Evolutionary conservation across 768 basidiomycete genomes (phyloP).

Genomic region (Boletus vinaceobasis): DNA sequence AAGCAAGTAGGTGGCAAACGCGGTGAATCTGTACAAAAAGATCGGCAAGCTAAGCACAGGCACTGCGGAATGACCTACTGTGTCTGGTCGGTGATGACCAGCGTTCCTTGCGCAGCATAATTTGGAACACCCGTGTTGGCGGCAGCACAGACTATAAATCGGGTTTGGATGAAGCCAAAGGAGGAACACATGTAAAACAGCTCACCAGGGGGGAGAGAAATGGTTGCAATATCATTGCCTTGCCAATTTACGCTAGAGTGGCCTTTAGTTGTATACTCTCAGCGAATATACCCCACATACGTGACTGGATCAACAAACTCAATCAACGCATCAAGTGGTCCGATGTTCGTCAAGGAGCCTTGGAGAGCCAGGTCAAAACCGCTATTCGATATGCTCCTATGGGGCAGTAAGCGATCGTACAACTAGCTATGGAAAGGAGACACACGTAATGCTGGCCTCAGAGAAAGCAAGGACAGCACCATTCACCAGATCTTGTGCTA

Average conservation of each 20-base stretch:
- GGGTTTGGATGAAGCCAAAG: neutral
- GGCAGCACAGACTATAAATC: conserved; percentile 54
- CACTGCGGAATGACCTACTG: conserved; percentile 35
- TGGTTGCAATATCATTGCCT: conserved; percentile 58
- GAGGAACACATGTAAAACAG: neutral
- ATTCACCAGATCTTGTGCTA: conserved; percentile 63
- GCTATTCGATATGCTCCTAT: conserved; percentile 51
- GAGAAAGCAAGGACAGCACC: conserved; percentile 51
- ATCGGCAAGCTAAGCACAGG: neutral
- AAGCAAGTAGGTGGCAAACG: conserved; percentile 61
- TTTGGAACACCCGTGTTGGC: conserved; percentile 67
- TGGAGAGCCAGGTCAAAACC: conserved; percentile 62
- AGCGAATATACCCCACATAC: conserved; percentile 34
- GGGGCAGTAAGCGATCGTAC: conserved; percentile 49
- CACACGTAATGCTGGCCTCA: conserved; percentile 57
- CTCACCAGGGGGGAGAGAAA: conserved; percentile 57
- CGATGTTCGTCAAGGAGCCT: conserved; percentile 59
- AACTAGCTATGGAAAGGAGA: conserved; percentile 11
- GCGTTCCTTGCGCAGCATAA: conserved; percentile 47
- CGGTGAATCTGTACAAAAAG: conserved; percentile 47
- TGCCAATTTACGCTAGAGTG: conserved; percentile 55
- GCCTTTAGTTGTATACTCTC: neutral
- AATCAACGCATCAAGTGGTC: conserved; percentile 68
- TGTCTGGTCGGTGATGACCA: conserved; percentile 53
- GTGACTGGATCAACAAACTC: conserved; percentile 60